phyloP scores from a whole-genome alignment of 768 basidiomycete species.

The Boletus rubroflammeus region DNA sequence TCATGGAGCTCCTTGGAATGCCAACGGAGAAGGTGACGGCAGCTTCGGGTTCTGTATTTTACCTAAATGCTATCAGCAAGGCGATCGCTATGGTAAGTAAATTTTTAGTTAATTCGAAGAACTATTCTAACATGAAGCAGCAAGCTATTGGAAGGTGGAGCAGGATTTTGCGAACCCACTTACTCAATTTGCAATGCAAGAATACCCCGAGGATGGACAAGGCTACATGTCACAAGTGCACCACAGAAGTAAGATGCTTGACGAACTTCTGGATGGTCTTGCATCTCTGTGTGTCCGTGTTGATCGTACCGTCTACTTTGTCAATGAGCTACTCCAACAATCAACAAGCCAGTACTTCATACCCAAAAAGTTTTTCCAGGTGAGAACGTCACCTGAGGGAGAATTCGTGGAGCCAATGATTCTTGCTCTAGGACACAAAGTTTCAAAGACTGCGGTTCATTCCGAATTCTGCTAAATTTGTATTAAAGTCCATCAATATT shows the following conservation, averaged over 20 bases:
- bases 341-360: conserved; percentile 8
- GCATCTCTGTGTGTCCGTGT: conserved; percentile 23
- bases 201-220: conserved; percentile 26
- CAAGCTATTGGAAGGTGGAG: too few species aligned
- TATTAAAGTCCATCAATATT: too few species aligned
- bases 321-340: conserved; percentile 20
- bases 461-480: too few species aligned
- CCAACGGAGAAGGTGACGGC: too few species aligned
- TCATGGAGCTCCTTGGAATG: too few species aligned
- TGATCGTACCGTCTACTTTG: conserved; percentile 17
- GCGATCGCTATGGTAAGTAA: too few species aligned
- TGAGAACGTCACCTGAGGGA: neutral
- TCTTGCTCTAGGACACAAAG: conserved; percentile 1
- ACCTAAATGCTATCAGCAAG: too few species aligned
- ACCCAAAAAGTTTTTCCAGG: conserved; percentile 7
- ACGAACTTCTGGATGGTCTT: conserved; percentile 22
- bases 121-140: too few species aligned
- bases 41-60: too few species aligned
- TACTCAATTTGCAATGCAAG: conserved; percentile 19
- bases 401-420: neutral
- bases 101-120: too few species aligned
- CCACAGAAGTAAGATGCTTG: conserved; percentile 30
- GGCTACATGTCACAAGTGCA: conserved; percentile 21
- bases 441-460: neutral
- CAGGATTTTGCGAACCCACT: conserved; percentile 23